phyloP scores from a whole-genome alignment of 2,329 filamentous ascomycete species.

The Scedosporium apiospermum region DNA sequence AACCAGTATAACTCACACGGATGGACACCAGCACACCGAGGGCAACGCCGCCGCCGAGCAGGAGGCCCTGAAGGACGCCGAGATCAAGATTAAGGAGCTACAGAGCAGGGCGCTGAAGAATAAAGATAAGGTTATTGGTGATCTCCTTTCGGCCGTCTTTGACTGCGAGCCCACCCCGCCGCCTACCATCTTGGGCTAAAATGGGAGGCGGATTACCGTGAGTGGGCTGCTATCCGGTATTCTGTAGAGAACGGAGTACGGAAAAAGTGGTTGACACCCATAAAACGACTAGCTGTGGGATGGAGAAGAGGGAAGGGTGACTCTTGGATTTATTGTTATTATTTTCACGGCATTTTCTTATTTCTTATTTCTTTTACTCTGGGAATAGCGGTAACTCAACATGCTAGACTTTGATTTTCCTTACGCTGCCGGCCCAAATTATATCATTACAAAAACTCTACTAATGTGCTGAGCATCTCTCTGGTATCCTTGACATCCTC shows the following conservation, averaged over 20 bases:
- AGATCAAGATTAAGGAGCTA: conserved; percentile 75
- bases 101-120: conserved; percentile 69
- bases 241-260: too few relatives aligned
- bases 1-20: background rate
- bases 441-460: conserved; percentile 34
- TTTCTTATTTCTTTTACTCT: conserved; percentile 1
- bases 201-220: conserved; percentile 1
- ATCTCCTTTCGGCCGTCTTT: conserved; percentile 76
- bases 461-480: conserved; percentile 45
- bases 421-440: background rate
- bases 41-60: conserved; percentile 75
- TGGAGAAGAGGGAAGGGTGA: background rate
- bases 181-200: background rate
- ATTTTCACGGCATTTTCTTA: background rate
- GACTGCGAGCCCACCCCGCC: conserved; percentile 64
- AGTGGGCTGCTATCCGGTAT: background rate
- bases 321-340: conserved; percentile 1
- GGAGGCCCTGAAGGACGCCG: conserved; percentile 70
- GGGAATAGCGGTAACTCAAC: conserved; percentile 1
- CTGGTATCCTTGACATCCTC: conserved; percentile 27
- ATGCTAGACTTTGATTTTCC: conserved; percentile 13
- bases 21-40: conserved; percentile 65
- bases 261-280: background rate
- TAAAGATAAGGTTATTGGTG: conserved; percentile 69
- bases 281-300: background rate